Evolutionary conservation across 805 yeast genomes (phyloP).

Genomic region (Candida methanosorbosa): DNA sequence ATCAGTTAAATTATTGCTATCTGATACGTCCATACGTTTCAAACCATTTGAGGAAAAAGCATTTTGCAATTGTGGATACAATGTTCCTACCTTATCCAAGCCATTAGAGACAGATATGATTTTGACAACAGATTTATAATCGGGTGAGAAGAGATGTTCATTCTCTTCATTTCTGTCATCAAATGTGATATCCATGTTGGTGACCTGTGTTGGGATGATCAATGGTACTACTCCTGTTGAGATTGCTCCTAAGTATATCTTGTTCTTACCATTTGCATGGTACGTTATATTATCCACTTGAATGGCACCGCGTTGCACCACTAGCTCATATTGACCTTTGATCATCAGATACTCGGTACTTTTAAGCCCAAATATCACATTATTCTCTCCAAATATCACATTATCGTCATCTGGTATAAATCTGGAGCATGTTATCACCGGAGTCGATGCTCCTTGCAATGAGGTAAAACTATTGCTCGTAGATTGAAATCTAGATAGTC

Average conservation of each 20-base stretch:
- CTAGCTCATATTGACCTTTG: slow-evolving; percentile 37
- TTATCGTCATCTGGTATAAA: slow-evolving; percentile 31
- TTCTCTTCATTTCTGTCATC: slow-evolving; percentile 25
- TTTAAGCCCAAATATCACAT: slow-evolving; percentile 34
- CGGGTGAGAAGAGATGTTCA: slow-evolving; percentile 28
- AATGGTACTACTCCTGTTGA: slow-evolving; percentile 32
- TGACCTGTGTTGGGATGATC: slow-evolving; percentile 32
- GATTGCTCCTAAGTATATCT: slow-evolving; percentile 22
- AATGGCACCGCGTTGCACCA: slow-evolving; percentile 39
- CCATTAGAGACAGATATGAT: slow-evolving; percentile 33
- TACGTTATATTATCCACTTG: slow-evolving; percentile 30
- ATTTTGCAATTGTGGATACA: slow-evolving; percentile 37
- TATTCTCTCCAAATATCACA: slow-evolving; percentile 21
- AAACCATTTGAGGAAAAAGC: slow-evolving; percentile 22
- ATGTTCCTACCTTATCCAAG: slow-evolving; percentile 31
- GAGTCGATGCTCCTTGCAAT: no score
- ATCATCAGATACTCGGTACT: slow-evolving; percentile 32
- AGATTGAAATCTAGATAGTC: no score
- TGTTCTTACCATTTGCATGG: slow-evolving; percentile 15
- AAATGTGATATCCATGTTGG: slow-evolving; percentile 19
- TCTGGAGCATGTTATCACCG: slow-evolving; percentile 19
- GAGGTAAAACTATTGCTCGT: no score
- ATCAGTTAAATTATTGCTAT: slow-evolving; percentile 1
- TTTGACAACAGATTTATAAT: slow-evolving; percentile 34
- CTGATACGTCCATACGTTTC: slow-evolving; percentile 7